Evolutionary conservation across 2,329 filamentous ascomycete species (phyloP), one percentile per base, ranked within the genome.

Genomic region (Xylariaceae sp.): DNA sequence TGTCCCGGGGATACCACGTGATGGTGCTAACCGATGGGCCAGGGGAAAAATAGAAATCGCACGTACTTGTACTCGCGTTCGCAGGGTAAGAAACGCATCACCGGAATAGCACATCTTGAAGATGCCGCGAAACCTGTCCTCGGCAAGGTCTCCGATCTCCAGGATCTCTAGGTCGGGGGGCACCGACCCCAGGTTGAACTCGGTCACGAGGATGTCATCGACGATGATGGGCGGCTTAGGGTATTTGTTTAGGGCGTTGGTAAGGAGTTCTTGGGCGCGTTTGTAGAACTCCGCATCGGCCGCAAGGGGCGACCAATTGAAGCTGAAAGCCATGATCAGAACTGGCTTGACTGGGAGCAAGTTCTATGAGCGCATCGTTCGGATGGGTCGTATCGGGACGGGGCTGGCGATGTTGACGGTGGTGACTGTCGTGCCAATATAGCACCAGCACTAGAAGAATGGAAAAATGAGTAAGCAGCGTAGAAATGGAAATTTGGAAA

Each of bases 231-330:
- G 94, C 59, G 94, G 94, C 72, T 97, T 97, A 45, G 93, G 92
- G 57, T 90, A 94, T 78, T 97, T 97, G 82, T 99, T 99, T 71
- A 99, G 82, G 42, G 94, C 94, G 59, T 90, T 88, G 30, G 94
- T 99, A 69, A 99, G 83, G 75, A 97, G 89, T 74, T 97, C 92
- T 74, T 92, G 89, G 55, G 94, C 93, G 68, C 92, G 88, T 73
- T 89, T 85, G 77, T 93, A 93, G 76, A 94, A 94, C 68, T 87
- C 85, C 71, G 90, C 93, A 79, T 97, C 94, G 72, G 93, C 93
- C 78, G 95, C 94, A 66, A 99, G 83, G 73, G 94, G 94, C 84
- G 92, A 96, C 94, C 94, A 99, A 90, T 97, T 97, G 89, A 99
- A 99, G 82, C 97, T 97, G 89, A 99, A 99, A 68, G 94, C 94